phyloP scores from a whole-genome alignment of 2,329 filamentous ascomycete species.

The Scedosporium aurantiacum region DNA sequence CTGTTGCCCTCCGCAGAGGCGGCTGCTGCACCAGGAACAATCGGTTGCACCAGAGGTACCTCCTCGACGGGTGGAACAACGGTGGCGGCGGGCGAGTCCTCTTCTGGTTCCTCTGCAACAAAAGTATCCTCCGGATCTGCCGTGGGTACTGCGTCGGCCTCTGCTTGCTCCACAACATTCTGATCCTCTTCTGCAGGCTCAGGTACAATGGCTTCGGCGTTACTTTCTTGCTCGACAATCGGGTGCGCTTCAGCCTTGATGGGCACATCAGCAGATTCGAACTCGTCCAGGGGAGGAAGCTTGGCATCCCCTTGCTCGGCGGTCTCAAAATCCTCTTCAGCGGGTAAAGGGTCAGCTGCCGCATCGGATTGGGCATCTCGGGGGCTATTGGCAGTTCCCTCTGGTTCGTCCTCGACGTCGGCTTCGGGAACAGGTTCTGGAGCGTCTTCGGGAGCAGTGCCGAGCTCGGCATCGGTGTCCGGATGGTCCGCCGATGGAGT shows the following conservation, averaged over 20 bases:
- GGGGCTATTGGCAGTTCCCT: conserved; percentile 19
- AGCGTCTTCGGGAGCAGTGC: conserved; percentile 1
- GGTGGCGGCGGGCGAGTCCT: conserved; percentile 17
- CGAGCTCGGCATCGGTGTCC: conserved; percentile 8
- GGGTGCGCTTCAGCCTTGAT: background rate
- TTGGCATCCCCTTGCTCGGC: background rate
- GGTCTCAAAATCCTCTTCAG: background rate
- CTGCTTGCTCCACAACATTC: background rate
- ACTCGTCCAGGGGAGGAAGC: background rate
- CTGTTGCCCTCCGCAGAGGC: background rate
- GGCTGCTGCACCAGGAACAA: background rate
- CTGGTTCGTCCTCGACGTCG: conserved; percentile 11
- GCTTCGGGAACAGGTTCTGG: conserved; percentile 11
- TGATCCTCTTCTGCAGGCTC: background rate
- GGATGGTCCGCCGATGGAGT: conserved; percentile 1
- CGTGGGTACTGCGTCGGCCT: conserved; percentile 1
- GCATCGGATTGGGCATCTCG: conserved; percentile 13
- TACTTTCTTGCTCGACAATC: background rate
- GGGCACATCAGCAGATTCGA: background rate
- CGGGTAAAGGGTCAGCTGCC: background rate
- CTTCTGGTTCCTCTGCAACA: conserved; percentile 16
- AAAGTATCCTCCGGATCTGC: conserved; percentile 21
- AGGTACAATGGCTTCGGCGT: background rate
- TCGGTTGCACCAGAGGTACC: conserved; percentile 8
- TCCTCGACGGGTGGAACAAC: conserved; percentile 10